phyloP scores from a whole-genome alignment of 164 flowering plant species.

The Amborella trichopoda region DNA sequence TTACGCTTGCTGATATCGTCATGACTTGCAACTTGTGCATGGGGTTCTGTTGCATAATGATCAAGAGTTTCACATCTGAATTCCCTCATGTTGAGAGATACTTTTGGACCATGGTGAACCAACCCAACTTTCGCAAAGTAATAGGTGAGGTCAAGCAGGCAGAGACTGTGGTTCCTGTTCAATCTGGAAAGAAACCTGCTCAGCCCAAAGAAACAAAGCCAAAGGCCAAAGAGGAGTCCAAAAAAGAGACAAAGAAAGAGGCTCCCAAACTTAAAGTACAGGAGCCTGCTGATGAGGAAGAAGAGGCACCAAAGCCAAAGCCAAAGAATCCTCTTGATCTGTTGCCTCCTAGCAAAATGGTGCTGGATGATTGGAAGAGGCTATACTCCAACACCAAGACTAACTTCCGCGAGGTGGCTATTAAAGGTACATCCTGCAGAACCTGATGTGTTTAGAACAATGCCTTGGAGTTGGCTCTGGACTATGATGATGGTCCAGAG shows the following conservation, averaged over 20 bases:
- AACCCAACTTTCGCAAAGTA: conserved; percentile 61
- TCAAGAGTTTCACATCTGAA: conserved; percentile 71
- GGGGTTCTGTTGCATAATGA: conserved; percentile 44
- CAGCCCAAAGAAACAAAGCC: conserved; percentile 51
- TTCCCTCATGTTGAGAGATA: conserved; percentile 95
- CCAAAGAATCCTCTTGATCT: conserved; percentile 90
- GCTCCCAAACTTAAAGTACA: conserved; percentile 18
- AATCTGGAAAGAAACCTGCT: conserved; percentile 33
- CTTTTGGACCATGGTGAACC: conserved; percentile 95
- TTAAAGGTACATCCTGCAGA: conserved; percentile 49
- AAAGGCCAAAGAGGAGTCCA: conserved; percentile 24
- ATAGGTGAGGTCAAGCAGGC: conserved; percentile 80
- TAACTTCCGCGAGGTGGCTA: conserved; percentile 90
- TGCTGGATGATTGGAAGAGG: conserved; percentile 70
- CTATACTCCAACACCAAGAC: conserved; percentile 75
- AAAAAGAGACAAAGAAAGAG: conserved; percentile 33
- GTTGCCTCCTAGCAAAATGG: conserved; percentile 47
- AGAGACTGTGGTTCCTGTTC: conserved; percentile 49
- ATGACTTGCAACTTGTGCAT: conserved; percentile 47
- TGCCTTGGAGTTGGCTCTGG: too few relatives aligned
- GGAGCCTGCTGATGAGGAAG: conserved; percentile 39
- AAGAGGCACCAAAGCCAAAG: conserved; percentile 93
- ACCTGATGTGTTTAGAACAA: too few relatives aligned
- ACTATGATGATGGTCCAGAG: too few relatives aligned
- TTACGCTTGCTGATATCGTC: conserved; percentile 53